Evolutionary conservation across 2,329 filamentous ascomycete genomes (phyloP).

Genomic region (Monilinia fructicola): DNA sequence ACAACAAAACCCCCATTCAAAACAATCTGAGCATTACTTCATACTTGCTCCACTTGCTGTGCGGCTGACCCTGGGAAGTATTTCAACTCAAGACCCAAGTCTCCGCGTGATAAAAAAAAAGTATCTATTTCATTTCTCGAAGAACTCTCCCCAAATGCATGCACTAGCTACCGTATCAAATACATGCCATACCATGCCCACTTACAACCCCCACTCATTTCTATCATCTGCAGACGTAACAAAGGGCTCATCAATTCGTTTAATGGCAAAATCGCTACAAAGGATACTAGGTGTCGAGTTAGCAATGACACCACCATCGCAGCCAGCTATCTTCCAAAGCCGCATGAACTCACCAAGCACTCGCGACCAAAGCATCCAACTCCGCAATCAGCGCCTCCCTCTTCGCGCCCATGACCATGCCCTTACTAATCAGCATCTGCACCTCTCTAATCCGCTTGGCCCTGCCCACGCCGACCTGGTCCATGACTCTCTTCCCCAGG

Average conservation of each 20-base stretch:
- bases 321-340: not conserved
- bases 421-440: constrained; percentile 79
- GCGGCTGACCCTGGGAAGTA: too few species aligned
- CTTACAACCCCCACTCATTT: constrained; percentile 69
- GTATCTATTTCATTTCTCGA: not conserved
- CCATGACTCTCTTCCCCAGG: constrained; percentile 79
- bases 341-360: constrained; percentile 67
- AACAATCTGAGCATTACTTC: not conserved
- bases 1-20: not conserved
- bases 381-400: constrained; percentile 84
- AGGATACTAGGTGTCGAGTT: constrained; percentile 64
- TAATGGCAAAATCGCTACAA: constrained; percentile 93
- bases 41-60: not conserved
- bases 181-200: not conserved
- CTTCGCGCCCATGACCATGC: constrained; percentile 65
- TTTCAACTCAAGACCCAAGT: too few species aligned
- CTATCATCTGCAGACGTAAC: constrained; percentile 69
- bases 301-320: constrained; percentile 1
- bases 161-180: not conserved
- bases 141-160: constrained; percentile 9
- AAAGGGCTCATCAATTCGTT: constrained; percentile 91
- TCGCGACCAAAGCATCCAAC: constrained; percentile 87
- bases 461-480: constrained; percentile 73
- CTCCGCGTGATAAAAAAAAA: not conserved
- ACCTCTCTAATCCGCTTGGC: constrained; percentile 80